Evolutionary conservation across 768 basidiomycete species (phyloP), one percentile per base, ranked within the genome.

Genomic region (Rhizopogon vinicolor): DNA sequence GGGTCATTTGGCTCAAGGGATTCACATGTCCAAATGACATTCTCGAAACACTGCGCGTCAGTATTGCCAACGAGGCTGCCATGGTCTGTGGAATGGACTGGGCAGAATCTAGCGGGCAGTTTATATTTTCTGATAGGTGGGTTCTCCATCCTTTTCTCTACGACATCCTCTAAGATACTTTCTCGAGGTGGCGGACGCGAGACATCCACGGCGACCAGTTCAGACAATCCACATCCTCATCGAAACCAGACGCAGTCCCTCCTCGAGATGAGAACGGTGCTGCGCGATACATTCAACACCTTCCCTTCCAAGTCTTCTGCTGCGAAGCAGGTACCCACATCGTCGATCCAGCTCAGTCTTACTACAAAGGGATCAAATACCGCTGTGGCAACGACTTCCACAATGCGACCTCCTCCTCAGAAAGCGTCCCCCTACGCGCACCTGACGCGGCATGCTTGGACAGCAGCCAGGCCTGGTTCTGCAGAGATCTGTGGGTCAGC

Each of bases 71-170:
- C 66, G 84, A 94, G 61, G 97, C 97, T 3, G 92, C 94, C 0
- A 93, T 99, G 92, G 93, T 98, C 2, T 98, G 97, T 66, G 96
- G 95, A n/a, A 98, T 98, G 96, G 97, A 99, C 66, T 99, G 97
- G 97, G 96, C 94, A 10, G 95, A 99, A 71, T 90, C 94, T 64
- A 91, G 93, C 60, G 94, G 94, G 0, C 89, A 93, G 72, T 99
- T 98, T 77, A 94, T 98, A 61, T 98, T 97, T 73, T 98, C 95
- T 16, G 96, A 98, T 71, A 80, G 96, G 94, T 92, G 60, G 48
- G 86, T 55, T 43, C 3, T 51, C 35, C 53, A 12, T 59, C 19
- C 39, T n/a, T 18, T 14, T 45, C 54, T 43, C 57, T 51, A 29
- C 5, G 16, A 33, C 19, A 8, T 57, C 41, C 40, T 48, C 16